Base-by-base conservation (phyloP, 78 protist species). In the Dictyostelium intermedium region DNA sequence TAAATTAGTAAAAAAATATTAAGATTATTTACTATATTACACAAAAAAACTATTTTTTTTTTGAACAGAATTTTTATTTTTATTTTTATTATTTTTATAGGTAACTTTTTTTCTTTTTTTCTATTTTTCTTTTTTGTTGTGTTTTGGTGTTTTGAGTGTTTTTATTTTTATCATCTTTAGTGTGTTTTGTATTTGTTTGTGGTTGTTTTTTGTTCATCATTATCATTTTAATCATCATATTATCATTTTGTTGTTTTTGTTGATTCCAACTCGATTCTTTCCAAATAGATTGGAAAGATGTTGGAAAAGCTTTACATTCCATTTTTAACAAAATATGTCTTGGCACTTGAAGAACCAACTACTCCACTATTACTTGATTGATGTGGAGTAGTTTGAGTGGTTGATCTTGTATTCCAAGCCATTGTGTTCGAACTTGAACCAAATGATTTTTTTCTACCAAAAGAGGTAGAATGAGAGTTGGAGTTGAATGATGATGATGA, bases 341-440 rank as follows among this genome's bases (percentile, higher is more conserved):
- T 27, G 43, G 79, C 9, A 32, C 74, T 66, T 11, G 35, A 66
- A 27, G 43, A 35, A 72, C 45, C 45, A 72, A 20, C 79, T 34
- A 32, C 79, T 32, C 79, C 45, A 18, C 45, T 34, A 27, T 20
- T 56, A 27, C 66, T 56, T 72, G 47, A 34, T 72, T 72, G 79
- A 16, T 72, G 30, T 8, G 35, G 20, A 30, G 43, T 27, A 3
- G 79, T 6, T 34, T 16, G 79, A 16, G 6, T 18, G 37, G 79
- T 72, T 34, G 43, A 32, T 77, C 32, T 77, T 8, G 82, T n/a
- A 41, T 77, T 43, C 82, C 82, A 77, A 77, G 50, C 34, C 82
- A 77, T 77, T 72, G 39, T 72, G 79, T 25, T 66, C 74, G 43
- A 30, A 72, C 45, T 34, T 77, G 82, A 41, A 77, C 82, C 82